Percentiles rank a stretch among this genome's conserved stretches.
Conservation (phyloP, 2,329 filamentous ascomycete species). For the Microdochium nivale region DNA sequence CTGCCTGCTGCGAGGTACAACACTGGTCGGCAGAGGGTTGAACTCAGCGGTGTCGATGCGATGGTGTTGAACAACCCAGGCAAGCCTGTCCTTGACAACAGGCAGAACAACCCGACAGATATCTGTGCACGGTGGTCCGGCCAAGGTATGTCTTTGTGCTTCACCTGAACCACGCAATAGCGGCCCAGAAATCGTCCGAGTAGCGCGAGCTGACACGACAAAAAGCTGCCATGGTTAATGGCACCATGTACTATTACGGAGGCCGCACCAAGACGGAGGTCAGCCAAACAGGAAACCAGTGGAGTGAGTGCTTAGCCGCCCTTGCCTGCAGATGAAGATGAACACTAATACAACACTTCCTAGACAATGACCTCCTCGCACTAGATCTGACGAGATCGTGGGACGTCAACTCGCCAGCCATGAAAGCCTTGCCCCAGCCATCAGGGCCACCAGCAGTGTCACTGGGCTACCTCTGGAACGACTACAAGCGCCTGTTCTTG, state of each 20-base stretch:
- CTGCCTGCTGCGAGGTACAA: constrained; percentile 37
- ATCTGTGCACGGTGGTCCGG: constrained; percentile 59
- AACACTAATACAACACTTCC: constrained; percentile 5
- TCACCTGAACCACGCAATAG: neutral
- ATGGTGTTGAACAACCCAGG: constrained; percentile 28
- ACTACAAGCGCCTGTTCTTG: constrained; percentile 59
- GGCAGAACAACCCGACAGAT: constrained; percentile 40
- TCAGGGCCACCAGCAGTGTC: constrained; percentile 63
- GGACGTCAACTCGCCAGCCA: constrained; percentile 53
- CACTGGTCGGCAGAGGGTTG: constrained; percentile 27
- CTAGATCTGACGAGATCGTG: constrained; percentile 68
- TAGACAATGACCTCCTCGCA: constrained; percentile 63
- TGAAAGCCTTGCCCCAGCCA: constrained; percentile 54
- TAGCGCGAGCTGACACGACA: constrained; percentile 5
- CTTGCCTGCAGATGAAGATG: neutral
- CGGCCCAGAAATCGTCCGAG: constrained; percentile 5
- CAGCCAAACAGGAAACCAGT: constrained; percentile 54
- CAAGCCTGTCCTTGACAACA: constrained; percentile 22
- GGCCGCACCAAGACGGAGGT: constrained; percentile 52
- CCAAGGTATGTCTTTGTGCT: constrained; percentile 36
- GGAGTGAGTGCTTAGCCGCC: constrained; percentile 45
- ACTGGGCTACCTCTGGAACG: constrained; percentile 69
- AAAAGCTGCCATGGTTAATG: constrained; percentile 59
- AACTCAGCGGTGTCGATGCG: constrained; percentile 36
- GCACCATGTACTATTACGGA: constrained; percentile 69